These are phyloP conservation scores for Apiospora malaysiana DNA, from an alignment of 2,329 filamentous ascomycete genomes.

Conservation along the genomic window DNA sequence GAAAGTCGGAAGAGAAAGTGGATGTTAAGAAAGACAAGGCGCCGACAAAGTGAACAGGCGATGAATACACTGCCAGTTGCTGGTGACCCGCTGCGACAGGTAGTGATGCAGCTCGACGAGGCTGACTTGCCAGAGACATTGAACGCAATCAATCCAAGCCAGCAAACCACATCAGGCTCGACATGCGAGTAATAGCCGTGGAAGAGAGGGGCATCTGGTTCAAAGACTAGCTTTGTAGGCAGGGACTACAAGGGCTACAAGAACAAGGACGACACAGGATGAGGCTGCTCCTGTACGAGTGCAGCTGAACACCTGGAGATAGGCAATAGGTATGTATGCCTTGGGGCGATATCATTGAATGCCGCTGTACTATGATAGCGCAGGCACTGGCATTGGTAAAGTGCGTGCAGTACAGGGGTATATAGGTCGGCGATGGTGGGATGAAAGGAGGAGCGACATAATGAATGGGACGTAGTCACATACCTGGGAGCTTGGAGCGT, in stretches of 20 bases:
- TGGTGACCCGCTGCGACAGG: slow-evolving; percentile 1
- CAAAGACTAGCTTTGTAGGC: background rate
- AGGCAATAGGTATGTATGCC: background rate
- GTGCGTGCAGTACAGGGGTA: slow-evolving; percentile 1
- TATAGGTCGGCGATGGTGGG: background rate
- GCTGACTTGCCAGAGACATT: slow-evolving; percentile 1
- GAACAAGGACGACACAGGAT: background rate
- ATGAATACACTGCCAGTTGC: background rate
- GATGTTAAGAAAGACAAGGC: background rate
- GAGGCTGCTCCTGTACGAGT: background rate
- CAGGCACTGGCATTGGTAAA: background rate
- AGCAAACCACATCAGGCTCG: background rate
- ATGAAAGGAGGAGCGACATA: background rate
- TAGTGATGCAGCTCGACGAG: slow-evolving; percentile 9
- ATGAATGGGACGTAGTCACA: background rate
- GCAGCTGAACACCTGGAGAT: background rate
- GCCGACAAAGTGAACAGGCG: background rate
- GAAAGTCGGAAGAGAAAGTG: background rate
- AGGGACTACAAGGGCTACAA: background rate
- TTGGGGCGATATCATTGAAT: background rate
- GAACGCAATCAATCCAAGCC: background rate
- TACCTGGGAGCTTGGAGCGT: background rate
- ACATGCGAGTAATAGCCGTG: background rate
- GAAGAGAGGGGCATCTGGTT: background rate
- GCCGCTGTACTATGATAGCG: background rate